Conservation (phyloP, 208 protist species). For the Paratrypanosoma confusum region DNA sequence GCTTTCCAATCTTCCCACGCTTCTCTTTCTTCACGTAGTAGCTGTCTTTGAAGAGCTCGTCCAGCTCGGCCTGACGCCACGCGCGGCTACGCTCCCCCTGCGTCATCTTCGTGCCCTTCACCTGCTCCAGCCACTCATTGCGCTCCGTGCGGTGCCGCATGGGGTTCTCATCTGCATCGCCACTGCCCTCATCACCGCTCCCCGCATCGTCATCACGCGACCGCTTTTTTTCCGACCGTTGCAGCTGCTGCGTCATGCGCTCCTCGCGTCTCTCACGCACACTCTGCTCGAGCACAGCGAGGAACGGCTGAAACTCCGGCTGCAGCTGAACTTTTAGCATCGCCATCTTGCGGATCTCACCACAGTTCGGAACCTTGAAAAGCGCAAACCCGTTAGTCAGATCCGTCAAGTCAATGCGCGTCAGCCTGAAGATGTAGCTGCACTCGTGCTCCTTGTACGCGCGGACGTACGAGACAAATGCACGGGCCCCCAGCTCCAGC, state of each 20-base stretch:
- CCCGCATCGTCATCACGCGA: background rate
- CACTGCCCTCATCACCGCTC: conserved; percentile 7
- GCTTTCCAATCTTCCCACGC: conserved; percentile 37
- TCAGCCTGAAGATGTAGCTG: conserved; percentile 88
- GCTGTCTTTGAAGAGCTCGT: conserved; percentile 82
- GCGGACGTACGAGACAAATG: conserved; percentile 88
- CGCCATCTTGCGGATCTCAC: conserved; percentile 81
- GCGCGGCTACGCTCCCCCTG: conserved; percentile 62
- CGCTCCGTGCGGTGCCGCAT: conserved; percentile 74
- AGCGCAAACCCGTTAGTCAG: conserved; percentile 90
- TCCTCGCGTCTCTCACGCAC: conserved; percentile 53
- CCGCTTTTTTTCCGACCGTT: background rate
- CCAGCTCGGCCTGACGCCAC: conserved; percentile 78
- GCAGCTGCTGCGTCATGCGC: conserved; percentile 5
- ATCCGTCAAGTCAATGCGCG: conserved; percentile 90
- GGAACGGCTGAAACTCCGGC: conserved; percentile 60
- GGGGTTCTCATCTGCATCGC: conserved; percentile 5
- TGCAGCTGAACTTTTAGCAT: conserved; percentile 71
- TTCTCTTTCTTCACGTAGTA: conserved; percentile 88
- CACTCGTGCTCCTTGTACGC: conserved; percentile 93
- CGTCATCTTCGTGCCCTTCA: conserved; percentile 80
- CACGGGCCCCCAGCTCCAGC: conserved; percentile 60
- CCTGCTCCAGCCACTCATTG: conserved; percentile 71
- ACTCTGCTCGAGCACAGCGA: conserved; percentile 23
- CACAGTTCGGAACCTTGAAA: conserved; percentile 83